phyloP scores from a whole-genome alignment of 805 yeast species.

The Candida dendrica region DNA sequence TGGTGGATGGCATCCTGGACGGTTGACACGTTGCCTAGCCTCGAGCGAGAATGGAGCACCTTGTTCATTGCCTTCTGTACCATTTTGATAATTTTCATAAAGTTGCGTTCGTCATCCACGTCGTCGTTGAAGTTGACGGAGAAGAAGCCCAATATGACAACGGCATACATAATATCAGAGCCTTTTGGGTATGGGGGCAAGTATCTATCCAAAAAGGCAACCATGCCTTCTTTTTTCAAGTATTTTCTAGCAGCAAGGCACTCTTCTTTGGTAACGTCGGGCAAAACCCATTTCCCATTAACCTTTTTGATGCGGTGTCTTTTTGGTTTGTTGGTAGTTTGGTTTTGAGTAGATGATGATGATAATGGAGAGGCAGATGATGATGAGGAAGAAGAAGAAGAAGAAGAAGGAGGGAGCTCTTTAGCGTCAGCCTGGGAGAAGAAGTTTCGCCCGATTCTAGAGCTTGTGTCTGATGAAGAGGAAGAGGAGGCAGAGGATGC shows the following conservation, averaged over 20 bases:
- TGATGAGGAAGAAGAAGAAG: too few relatives aligned
- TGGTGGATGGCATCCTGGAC: constrained; percentile 51
- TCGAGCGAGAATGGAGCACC: constrained; percentile 48
- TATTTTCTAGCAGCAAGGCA: constrained; percentile 41
- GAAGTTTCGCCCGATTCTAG: neutral
- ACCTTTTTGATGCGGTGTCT: constrained; percentile 9
- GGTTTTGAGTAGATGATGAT: neutral
- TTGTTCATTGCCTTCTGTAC: constrained; percentile 60
- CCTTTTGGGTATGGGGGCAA: constrained; percentile 55
- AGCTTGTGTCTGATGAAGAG: neutral
- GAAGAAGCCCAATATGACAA: constrained; percentile 57
- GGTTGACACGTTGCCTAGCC: constrained; percentile 46
- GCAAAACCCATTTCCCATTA: constrained; percentile 27
- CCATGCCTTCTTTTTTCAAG: constrained; percentile 54
- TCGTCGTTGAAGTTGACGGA: constrained; percentile 21
- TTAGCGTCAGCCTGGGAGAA: neutral
- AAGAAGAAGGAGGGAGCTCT: neutral
- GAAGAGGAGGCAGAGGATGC: neutral
- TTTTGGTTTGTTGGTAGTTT: neutral
- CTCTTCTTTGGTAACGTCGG: constrained; percentile 33
- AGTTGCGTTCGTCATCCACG: constrained; percentile 35
- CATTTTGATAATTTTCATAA: constrained; percentile 40
- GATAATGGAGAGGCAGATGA: too few relatives aligned
- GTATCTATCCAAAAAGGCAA: constrained; percentile 51
- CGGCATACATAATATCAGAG: constrained; percentile 47